These are phyloP conservation scores for Verticillium nubilum DNA, from an alignment of 2,329 filamentous ascomycete genomes.

Conservation along the genomic window DNA sequence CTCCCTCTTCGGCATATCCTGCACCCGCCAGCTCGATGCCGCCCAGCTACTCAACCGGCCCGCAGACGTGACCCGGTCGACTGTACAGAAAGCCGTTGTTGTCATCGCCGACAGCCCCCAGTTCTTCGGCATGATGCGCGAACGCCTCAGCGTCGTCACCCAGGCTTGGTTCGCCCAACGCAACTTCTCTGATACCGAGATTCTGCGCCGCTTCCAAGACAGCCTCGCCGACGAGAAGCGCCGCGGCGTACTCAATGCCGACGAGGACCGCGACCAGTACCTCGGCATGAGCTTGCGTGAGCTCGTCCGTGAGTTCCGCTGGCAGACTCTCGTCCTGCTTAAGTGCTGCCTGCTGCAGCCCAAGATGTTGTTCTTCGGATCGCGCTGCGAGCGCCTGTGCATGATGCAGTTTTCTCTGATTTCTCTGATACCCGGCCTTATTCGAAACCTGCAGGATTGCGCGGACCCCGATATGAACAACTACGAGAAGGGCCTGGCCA, in stretches of 20 bases:
- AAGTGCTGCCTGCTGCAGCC: constrained; percentile 92
- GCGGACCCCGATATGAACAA: constrained; percentile 88
- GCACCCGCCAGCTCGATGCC: constrained; percentile 85
- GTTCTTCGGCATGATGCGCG: constrained; percentile 82
- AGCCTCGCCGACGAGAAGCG: constrained; percentile 67
- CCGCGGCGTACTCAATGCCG: constrained; percentile 52
- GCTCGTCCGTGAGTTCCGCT: constrained; percentile 88
- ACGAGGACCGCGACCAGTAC: constrained; percentile 77
- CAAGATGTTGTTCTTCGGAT: constrained; percentile 99
- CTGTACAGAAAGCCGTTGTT: constrained; percentile 96
- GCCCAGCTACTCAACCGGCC: constrained; percentile 71
- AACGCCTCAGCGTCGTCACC: constrained; percentile 85
- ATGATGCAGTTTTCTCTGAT: constrained; percentile 98
- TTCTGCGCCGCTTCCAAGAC: constrained; percentile 85
- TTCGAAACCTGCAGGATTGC: constrained; percentile 88
- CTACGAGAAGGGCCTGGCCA: constrained; percentile 69
- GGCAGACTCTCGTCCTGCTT: constrained; percentile 88
- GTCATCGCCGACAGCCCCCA: constrained; percentile 90
- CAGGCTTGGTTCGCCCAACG: constrained; percentile 94
- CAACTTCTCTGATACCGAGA: constrained; percentile 88
- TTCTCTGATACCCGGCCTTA: constrained; percentile 87
- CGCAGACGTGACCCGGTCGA: constrained; percentile 89
- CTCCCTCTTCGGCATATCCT: constrained; percentile 92
- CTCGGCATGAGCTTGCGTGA: constrained; percentile 85
- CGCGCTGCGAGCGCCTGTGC: constrained; percentile 91